Evolutionary conservation across 345 rosid genomes (phyloP).

Genomic region (Populus simonii): DNA sequence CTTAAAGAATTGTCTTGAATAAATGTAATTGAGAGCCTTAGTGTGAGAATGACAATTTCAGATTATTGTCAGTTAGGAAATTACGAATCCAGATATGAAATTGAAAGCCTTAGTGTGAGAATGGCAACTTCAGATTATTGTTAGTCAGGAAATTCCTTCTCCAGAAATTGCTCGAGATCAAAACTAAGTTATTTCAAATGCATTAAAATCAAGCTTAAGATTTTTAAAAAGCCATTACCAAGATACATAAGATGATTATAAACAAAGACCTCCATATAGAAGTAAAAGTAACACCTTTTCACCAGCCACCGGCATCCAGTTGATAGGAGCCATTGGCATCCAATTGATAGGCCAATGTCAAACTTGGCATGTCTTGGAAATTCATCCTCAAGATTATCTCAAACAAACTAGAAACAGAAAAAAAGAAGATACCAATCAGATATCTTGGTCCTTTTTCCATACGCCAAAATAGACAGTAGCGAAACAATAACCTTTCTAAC

Average conservation of each 20-base stretch:
- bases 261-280: neutral
- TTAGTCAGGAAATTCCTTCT: neutral
- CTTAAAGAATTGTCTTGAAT: neutral
- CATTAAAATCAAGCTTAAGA: neutral
- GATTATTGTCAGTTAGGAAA: neutral
- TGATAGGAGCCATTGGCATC: neutral
- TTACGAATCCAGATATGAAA: neutral
- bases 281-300: neutral
- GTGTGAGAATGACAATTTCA: neutral
- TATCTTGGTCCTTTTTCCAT: neutral
- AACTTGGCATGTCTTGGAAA: neutral
- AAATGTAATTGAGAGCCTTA: neutral
- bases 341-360: neutral
- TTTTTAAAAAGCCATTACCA: neutral
- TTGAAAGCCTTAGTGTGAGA: neutral
- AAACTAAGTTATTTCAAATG: slow-evolving; percentile 1
- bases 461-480: neutral
- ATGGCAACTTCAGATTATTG: neutral
- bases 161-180: neutral
- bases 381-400: neutral
- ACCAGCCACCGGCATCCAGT: neutral
- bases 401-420: neutral
- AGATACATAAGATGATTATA: neutral
- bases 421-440: neutral
- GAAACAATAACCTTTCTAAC: neutral